These are phyloP conservation scores for Xylariaceae sp. DNA, from an alignment of 2,329 filamentous ascomycete genomes.

Conservation along the genomic window DNA sequence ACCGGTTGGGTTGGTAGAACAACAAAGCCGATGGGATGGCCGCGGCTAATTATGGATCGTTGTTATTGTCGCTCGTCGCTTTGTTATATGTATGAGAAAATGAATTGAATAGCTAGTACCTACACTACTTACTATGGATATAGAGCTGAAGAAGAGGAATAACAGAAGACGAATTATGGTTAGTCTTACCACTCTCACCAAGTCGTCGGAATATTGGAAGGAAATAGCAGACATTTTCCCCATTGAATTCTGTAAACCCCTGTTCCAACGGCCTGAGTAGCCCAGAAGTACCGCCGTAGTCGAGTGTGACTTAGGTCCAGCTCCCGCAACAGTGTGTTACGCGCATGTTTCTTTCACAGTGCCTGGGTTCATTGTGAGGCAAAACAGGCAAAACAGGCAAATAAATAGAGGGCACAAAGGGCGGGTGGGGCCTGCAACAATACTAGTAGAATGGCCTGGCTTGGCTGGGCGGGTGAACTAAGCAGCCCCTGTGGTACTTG, in stretches of 20 bases:
- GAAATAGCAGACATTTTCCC: not conserved
- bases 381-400: constrained; percentile 8
- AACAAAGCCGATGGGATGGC: not conserved
- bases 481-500: constrained; percentile 19
- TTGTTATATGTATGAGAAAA: not conserved
- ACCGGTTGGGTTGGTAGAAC: not conserved
- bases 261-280: constrained; percentile 14
- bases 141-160: too few species aligned
- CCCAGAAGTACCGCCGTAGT: constrained; percentile 12
- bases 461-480: constrained; percentile 16
- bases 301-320: not conserved
- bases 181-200: too few species aligned
- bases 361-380: constrained; percentile 13
- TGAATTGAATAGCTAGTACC: too few species aligned
- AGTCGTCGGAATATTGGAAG: too few species aligned
- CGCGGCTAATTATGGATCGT: constrained; percentile 16
- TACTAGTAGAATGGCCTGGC: constrained; percentile 17
- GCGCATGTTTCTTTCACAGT: constrained; percentile 28
- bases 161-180: too few species aligned
- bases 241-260: not conserved
- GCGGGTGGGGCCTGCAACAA: constrained; percentile 5
- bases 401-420: not conserved
- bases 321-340: constrained; percentile 23
- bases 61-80: not conserved
- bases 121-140: too few species aligned